These are phyloP conservation scores for Skeletonema tropicum DNA, from an alignment of 108 stramenopile species.

Conservation along the genomic window DNA sequence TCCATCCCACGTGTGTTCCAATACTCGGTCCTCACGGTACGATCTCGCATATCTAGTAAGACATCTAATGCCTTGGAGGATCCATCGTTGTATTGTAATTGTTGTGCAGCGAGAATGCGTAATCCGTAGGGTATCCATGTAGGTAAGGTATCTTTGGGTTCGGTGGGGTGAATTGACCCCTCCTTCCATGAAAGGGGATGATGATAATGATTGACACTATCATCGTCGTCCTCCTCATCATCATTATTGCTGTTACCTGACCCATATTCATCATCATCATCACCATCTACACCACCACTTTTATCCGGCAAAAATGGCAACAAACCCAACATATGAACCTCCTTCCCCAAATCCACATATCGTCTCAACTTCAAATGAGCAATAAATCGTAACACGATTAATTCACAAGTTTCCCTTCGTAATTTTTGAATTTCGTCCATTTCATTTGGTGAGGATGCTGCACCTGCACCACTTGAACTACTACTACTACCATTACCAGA, in stretches of 20 bases:
- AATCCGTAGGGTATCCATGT: slow-evolving; percentile 42
- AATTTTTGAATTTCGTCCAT: slow-evolving; percentile 11
- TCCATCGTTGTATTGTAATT: slow-evolving; percentile 56
- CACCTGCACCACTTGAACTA: neutral
- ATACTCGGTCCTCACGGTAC: slow-evolving; percentile 29
- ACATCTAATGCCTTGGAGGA: slow-evolving; percentile 51
- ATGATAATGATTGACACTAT: neutral
- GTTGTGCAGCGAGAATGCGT: slow-evolving; percentile 64
- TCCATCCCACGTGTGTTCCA: slow-evolving; percentile 41
- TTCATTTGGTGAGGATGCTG: neutral
- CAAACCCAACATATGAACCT: slow-evolving; percentile 60
- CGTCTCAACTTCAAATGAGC: slow-evolving; percentile 66
- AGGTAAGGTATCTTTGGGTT: slow-evolving; percentile 17
- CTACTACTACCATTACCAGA: neutral
- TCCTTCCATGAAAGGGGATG: slow-evolving; percentile 24
- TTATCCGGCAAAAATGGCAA: slow-evolving; percentile 25
- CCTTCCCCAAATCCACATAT: slow-evolving; percentile 61
- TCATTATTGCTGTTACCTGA: too few relatives aligned
- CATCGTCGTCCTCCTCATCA: too few relatives aligned
- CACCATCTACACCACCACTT: neutral
- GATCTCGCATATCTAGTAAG: slow-evolving; percentile 57
- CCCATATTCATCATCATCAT: neutral
- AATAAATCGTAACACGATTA: slow-evolving; percentile 67
- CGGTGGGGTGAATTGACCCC: slow-evolving; percentile 17
- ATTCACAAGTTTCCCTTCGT: slow-evolving; percentile 63